Base-by-base conservation (phyloP, 163 green algal genomes). In the Chlorella variabilis region DNA sequence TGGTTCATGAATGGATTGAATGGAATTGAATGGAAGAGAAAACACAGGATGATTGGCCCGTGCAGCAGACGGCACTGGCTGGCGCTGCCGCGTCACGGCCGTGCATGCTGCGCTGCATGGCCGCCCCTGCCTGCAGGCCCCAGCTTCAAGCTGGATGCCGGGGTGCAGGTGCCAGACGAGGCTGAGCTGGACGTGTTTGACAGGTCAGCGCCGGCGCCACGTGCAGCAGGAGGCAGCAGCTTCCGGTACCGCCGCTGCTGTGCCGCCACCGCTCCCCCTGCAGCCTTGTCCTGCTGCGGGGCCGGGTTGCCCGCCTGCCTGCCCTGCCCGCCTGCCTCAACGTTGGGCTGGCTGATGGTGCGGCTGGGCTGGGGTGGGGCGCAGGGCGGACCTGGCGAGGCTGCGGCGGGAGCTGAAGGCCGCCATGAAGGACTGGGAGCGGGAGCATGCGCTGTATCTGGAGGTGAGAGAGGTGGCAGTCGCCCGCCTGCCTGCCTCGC, bases 161-260 rank as follows among this genome's bases (percentile, higher is more conserved):
- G 66, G 8, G 70, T 74, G 2, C 27, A 75, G 61, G 81, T 86
- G 13, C 77, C 75, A 7, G 84, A 91, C 29, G 84, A 91, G 33
- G 80, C 86, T 21, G 90, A 94, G 59, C 54, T 94, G 45, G 92
- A 96, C 85, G 89, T 92, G 67, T 89, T 92, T 73, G 87, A 90
- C 70, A 29, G 71, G 75, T 67, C 18, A 63, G 54, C 59, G 51
- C 15, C 25, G 51, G 20, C 20, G 7, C 51, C 51, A 15, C 15
- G 20, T 25, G 51, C 51, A n/a, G n/a, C n/a, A 62, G 54, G 54
- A 4, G 54, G 54, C 54, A 25, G 54, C 5, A 29, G 20, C 15
- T 62, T 25, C 9, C 9, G 23, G 54, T 4, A n/a, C 9, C 54
- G 15, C n/a, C n/a, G n/a, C n/a, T n/a, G n/a, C n/a, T n/a, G n/a